Evolutionary conservation across 768 basidiomycete genomes (phyloP).

Genomic region (Chalciporus chontae): DNA sequence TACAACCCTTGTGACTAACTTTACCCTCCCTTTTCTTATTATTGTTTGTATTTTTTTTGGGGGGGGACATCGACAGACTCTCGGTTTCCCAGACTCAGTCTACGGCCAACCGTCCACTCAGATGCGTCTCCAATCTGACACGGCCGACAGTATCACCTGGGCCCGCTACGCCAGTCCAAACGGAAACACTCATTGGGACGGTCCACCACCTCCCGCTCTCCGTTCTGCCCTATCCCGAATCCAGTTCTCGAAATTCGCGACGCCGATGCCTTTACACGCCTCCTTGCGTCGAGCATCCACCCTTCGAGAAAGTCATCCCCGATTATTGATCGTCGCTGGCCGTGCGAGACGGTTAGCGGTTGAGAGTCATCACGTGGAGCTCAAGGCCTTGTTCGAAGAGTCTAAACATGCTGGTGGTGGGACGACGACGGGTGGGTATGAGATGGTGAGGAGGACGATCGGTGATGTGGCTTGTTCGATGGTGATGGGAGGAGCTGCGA

Average conservation of each 20-base stretch:
- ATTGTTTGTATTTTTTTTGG: too few relatives aligned
- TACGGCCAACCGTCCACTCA: conserved; percentile 65
- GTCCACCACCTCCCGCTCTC: conserved; percentile 8
- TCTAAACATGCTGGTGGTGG: too few relatives aligned
- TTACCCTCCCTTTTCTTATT: neutral
- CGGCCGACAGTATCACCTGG: conserved; percentile 82
- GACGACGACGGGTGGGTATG: conserved; percentile 5
- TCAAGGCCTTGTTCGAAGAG: conserved; percentile 58
- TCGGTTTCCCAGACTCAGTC: conserved; percentile 61
- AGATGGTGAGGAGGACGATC: conserved; percentile 65
- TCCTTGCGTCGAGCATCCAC: conserved; percentile 42
- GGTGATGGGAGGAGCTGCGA: conserved; percentile 53
- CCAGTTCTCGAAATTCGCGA: conserved; percentile 52
- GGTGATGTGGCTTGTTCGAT: conserved; percentile 86
- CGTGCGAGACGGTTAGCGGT: conserved; percentile 71
- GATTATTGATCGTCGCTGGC: conserved; percentile 65
- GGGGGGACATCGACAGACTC: conserved; percentile 18
- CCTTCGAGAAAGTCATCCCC: conserved; percentile 27
- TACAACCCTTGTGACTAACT: neutral
- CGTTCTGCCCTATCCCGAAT: conserved; percentile 50
- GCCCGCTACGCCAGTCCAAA: conserved; percentile 46
- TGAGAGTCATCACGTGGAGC: conserved; percentile 69
- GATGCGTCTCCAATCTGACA: conserved; percentile 70
- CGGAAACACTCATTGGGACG: neutral
- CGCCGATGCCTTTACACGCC: conserved; percentile 60